Conservation (phyloP, 257 asterid genomes). For the Nicotiana tomentosiformis region DNA sequence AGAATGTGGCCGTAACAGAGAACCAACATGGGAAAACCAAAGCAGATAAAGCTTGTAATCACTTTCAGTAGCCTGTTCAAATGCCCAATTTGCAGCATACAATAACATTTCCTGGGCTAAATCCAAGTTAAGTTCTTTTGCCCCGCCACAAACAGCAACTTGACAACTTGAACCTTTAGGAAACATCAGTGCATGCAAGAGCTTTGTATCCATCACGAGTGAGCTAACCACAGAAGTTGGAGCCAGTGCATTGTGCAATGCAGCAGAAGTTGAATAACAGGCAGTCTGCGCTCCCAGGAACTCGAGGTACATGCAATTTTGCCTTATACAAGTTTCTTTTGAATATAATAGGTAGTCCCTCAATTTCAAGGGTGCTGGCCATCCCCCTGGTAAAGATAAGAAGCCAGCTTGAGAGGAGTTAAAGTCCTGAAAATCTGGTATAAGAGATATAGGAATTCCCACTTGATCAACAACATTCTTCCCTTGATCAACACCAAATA, state of each 20-base stretch:
- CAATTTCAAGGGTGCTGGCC: slow-evolving; percentile 79
- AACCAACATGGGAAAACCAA: slow-evolving; percentile 72
- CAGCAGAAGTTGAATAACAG: slow-evolving; percentile 21
- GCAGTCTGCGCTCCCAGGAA: slow-evolving; percentile 59
- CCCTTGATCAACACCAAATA: slow-evolving; percentile 74
- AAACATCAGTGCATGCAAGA: slow-evolving; percentile 36
- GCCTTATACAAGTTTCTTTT: slow-evolving; percentile 58
- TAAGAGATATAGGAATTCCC: slow-evolving; percentile 35
- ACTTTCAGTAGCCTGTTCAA: slow-evolving; percentile 75
- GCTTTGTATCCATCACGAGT: slow-evolving; percentile 43
- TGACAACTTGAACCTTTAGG: slow-evolving; percentile 29
- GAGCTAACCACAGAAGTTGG: slow-evolving; percentile 28
- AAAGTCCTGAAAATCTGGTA: slow-evolving; percentile 30
- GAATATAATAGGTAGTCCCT: slow-evolving; percentile 61
- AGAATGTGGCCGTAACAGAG: slow-evolving; percentile 43
- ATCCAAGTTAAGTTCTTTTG: slow-evolving; percentile 30
- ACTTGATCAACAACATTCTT: slow-evolving; percentile 50
- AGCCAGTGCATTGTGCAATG: slow-evolving; percentile 24
- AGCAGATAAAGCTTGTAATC: slow-evolving; percentile 60
- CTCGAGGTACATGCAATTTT: slow-evolving; percentile 65
- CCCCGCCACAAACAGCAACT: slow-evolving; percentile 18
- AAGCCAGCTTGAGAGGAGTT: slow-evolving; percentile 39
- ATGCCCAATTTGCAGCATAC: slow-evolving; percentile 87
- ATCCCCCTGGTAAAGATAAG: slow-evolving; percentile 73
- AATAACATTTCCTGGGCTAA: slow-evolving; percentile 44